Evolutionary conservation across 208 protist genomes (phyloP), one percentile per base, ranked within the genome.

Genomic region (Crithidia thermophila): DNA sequence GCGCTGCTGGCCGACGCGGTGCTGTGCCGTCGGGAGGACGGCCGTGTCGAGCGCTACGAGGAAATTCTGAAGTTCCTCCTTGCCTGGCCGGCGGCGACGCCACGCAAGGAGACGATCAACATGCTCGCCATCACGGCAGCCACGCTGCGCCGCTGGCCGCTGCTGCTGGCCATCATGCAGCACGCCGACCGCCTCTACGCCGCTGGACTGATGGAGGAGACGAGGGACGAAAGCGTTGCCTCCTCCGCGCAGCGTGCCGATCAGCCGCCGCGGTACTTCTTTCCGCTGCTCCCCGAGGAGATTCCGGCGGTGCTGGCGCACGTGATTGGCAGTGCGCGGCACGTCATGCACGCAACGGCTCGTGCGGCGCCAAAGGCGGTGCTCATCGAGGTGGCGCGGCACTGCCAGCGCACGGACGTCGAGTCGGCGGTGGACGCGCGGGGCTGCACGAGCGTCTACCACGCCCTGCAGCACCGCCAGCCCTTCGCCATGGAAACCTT

Each of bases 261-360:
- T 27, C 30, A 37, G 34, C 69, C 52, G n/a, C 55, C 69, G 16
- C 69, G 69, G 14, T 90, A 82, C 59, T 88, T 95, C 52, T 72
- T 63, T 14, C 57, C 81, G 25, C 61, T 95, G 14, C 67, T 75
- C 6, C 62, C 77, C 0, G 73, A 77, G 34, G 86, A 90, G 39
- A 56, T 95, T 10, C 86, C 86, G 9, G 72, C 63, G 3, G 63
- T 89, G 11, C 60, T 95, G 56, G 56, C 52, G 10, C 59, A 62
- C 28, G 47, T 82, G 30, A 62, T 95, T 28, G 84, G 86, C 3
- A 42, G 59, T 31, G 60, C 75, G 31, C 81, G 84, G 27, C 84
- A 95, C 70, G 77, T 90, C 25, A 86, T 93, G 74, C 89, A 95
- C 47, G 65, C 68, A 8, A 82, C 63, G 16, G 84, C 86, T 7